phyloP scores from a whole-genome alignment of 257 asterid genomes.

The Leptodermis oblonga region DNA sequence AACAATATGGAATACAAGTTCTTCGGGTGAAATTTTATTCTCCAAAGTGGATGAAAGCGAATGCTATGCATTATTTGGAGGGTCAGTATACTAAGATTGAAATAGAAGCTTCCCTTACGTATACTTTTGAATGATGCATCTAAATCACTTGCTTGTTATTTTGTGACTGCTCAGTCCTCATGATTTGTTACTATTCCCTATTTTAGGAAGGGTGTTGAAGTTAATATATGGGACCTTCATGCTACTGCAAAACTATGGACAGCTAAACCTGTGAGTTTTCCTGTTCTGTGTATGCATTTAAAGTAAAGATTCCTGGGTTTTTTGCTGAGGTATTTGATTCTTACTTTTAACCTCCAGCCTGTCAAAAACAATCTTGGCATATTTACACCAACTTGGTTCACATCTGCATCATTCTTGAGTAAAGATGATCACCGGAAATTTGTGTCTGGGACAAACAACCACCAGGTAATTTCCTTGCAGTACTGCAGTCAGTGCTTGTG shows the following conservation, averaged over 20 bases:
- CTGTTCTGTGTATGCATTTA: neutral
- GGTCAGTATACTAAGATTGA: slow-evolving; percentile 46
- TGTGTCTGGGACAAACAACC: slow-evolving; percentile 75
- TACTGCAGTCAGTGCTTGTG: slow-evolving; percentile 3
- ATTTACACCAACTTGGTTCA: slow-evolving; percentile 84
- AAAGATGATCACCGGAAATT: slow-evolving; percentile 86
- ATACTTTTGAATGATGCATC: neutral
- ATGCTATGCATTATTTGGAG: slow-evolving; percentile 76
- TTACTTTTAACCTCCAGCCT: slow-evolving; percentile 47
- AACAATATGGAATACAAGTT: slow-evolving; percentile 52
- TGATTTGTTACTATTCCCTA: neutral
- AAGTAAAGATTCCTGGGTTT: slow-evolving; percentile 2
- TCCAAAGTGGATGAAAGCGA: slow-evolving; percentile 65
- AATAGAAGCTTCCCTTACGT: neutral
- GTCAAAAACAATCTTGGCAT: slow-evolving; percentile 75
- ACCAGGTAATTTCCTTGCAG: slow-evolving; percentile 49
- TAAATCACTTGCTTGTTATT: neutral
- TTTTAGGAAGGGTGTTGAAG: slow-evolving; percentile 86
- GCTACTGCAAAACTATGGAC: slow-evolving; percentile 54
- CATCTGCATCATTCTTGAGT: slow-evolving; percentile 74
- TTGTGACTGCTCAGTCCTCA: neutral
- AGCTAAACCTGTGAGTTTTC: slow-evolving; percentile 71
- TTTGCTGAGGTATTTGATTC: slow-evolving; percentile 16
- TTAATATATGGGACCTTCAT: slow-evolving; percentile 79
- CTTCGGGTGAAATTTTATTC: slow-evolving; percentile 62